phyloP scores from a whole-genome alignment of 257 asterid species.

The Oldenlandia corymbosa region DNA sequence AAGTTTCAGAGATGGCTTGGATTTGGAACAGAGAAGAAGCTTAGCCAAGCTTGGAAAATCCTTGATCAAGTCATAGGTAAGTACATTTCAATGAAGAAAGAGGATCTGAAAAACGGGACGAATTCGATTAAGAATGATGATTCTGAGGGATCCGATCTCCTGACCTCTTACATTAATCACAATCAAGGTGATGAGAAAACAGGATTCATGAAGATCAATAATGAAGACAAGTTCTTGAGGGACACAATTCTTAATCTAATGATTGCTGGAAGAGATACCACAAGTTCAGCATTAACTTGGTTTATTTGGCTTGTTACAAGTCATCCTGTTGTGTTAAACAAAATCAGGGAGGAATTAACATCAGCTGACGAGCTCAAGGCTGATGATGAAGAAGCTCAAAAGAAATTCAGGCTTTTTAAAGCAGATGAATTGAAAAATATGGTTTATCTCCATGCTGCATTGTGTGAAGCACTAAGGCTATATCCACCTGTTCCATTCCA shows the following conservation, averaged over 20 bases:
- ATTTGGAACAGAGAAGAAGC: conserved; percentile 36
- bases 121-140: neutral
- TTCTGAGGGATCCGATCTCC: conserved; percentile 27
- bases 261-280: conserved; percentile 59
- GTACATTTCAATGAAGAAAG: conserved; percentile 26
- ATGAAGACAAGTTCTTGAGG: conserved; percentile 44
- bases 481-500: conserved; percentile 65
- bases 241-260: conserved; percentile 44
- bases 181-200: conserved; percentile 7
- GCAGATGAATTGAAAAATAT: conserved; percentile 25
- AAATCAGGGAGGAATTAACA: conserved; percentile 34
- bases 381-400: conserved; percentile 11
- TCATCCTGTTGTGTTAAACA: conserved; percentile 29
- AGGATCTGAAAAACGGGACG: conserved; percentile 8
- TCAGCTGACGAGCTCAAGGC: neutral
- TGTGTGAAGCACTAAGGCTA: conserved; percentile 44
- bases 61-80: conserved; percentile 33
- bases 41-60: conserved; percentile 22
- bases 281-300: conserved; percentile 58
- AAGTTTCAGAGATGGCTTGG: conserved; percentile 39
- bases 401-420: conserved; percentile 20
- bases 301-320: conserved; percentile 45
- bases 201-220: conserved; percentile 11
- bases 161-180: conserved; percentile 33
- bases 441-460: conserved; percentile 46